Evolutionary conservation across 2,329 filamentous ascomycete species (phyloP).

Genomic region (Paramyrothecium roridum): DNA sequence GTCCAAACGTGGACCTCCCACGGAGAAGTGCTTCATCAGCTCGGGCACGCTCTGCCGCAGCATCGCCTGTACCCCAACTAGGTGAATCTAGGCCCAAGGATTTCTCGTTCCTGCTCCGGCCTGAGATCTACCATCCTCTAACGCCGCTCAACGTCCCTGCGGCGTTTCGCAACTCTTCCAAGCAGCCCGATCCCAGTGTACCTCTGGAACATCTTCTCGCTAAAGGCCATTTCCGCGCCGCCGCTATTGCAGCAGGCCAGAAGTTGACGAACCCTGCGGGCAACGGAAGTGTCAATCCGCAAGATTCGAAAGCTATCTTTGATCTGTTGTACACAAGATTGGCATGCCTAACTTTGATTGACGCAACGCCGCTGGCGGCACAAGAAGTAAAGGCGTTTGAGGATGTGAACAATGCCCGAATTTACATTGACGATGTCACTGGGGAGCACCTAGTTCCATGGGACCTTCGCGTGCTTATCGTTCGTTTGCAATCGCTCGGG

Average conservation of each 20-base stretch:
- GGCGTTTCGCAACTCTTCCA: constrained; percentile 66
- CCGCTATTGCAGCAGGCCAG: constrained; percentile 65
- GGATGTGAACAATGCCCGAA: constrained; percentile 53
- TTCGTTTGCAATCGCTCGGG: constrained; percentile 80
- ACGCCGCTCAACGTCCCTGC: constrained; percentile 58
- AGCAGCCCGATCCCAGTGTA: constrained; percentile 60
- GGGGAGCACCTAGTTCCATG: constrained; percentile 75
- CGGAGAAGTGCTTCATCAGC: constrained; percentile 16
- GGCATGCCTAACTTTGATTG: constrained; percentile 76
- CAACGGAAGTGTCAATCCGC: constrained; percentile 41
- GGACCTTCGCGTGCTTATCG: constrained; percentile 77
- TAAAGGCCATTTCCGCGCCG: constrained; percentile 74
- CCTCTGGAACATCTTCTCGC: constrained; percentile 66
- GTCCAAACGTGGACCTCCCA: constrained; percentile 6
- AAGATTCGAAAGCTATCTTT: constrained; percentile 67
- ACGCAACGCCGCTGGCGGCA: constrained; percentile 65
- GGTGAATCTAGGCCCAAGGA: constrained; percentile 51
- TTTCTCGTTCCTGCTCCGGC: constrained; percentile 75
- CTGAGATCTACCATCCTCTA: constrained; percentile 80
- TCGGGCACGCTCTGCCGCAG: constrained; percentile 17
- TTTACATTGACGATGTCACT: constrained; percentile 52
- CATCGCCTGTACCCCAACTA: constrained; percentile 23
- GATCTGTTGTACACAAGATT: constrained; percentile 76
- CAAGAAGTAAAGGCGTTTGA: constrained; percentile 64
- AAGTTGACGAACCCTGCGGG: constrained; percentile 51